Base-by-base conservation (phyloP, 768 basidiomycete species). In the Boletales sp. region DNA sequence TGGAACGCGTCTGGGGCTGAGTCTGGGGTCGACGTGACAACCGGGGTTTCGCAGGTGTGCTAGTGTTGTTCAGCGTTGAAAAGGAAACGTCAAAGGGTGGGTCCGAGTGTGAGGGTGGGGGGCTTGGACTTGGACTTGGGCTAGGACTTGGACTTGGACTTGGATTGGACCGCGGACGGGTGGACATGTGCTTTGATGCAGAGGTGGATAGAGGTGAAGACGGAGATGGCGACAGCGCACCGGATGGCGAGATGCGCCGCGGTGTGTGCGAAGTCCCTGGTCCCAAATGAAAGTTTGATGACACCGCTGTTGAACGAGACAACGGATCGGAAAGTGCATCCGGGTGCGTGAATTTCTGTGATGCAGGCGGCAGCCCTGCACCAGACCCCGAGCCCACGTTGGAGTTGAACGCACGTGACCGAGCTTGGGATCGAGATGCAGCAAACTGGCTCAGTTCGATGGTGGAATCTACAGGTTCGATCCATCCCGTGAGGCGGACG, bases 401-500 rank as follows among this genome's bases (percentile, higher is more conserved):
- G 36, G 29, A 10, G 15, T 42, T 32, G 2, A 31, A 37, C 3
- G 41, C 15, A 11, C 37, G 51, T 27, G 51, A 40, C 14, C 30
- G 43, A 15, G 44, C 10, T 17, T 50, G 64, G 19, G 66, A 74
- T 11, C 52, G 64, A 19, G 66, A 74, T 11, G 63, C 63, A 43
- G 76, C 73, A 55, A 81, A 86, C 0, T 72, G 73, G 13, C 71
- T 67, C 6, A 86, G 59, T 54, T 86, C 83, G 3, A 65, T 56
- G 5, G 74, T 72, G 51, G 80, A 69, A 52, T 85, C 81, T 9
- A 80, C 79, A 3, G 70, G 66, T 19, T 74, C 69, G 34, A 87
- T 83, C 68, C 74, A 79, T 0, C 83, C 84, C 0, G 65, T 61
- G 47, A 76, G 73, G 17, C 83, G 77, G 27, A 82, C 72, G 8